Conservation (phyloP, 2,329 filamentous ascomycete genomes). For the Phialocephala subalpina region DNA sequence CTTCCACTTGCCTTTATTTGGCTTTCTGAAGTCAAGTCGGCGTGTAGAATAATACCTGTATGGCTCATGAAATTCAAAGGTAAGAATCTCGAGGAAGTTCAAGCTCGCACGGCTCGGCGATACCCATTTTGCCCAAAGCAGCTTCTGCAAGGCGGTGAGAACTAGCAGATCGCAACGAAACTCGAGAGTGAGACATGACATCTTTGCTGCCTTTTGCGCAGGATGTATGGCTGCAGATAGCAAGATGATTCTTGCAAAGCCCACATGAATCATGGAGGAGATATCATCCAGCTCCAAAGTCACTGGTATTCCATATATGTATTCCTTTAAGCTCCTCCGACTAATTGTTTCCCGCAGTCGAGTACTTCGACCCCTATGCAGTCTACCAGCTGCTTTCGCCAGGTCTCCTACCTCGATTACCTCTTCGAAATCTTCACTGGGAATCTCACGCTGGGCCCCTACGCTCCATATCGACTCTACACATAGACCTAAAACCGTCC, state of each 20-base stretch:
- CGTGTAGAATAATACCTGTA: no score
- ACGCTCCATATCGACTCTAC: conserved; percentile 91
- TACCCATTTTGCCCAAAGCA: neutral
- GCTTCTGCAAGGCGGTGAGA: neutral
- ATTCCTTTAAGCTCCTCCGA: conserved; percentile 4
- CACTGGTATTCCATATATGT: conserved; percentile 62
- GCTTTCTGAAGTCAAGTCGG: no score
- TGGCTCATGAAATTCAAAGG: no score
- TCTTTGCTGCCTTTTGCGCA: neutral
- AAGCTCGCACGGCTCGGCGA: no score
- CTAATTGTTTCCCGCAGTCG: conserved; percentile 64
- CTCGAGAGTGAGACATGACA: neutral
- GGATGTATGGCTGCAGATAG: neutral
- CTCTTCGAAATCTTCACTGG: conserved; percentile 94
- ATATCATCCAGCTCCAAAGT: conserved; percentile 78
- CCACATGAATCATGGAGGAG: conserved; percentile 61
- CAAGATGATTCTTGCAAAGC: conserved; percentile 12
- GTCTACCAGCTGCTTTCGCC: conserved; percentile 85
- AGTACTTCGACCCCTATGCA: conserved; percentile 93
- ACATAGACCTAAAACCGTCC: conserved; percentile 81
- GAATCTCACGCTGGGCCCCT: conserved; percentile 92
- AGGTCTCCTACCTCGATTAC: conserved; percentile 79
- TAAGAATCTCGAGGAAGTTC: no score
- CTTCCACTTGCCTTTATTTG: no score
- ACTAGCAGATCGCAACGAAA: conserved; percentile 5